These are phyloP conservation scores for Trichoderma gracile DNA, from an alignment of 2,329 filamentous ascomycete genomes.

Conservation along the genomic window DNA sequence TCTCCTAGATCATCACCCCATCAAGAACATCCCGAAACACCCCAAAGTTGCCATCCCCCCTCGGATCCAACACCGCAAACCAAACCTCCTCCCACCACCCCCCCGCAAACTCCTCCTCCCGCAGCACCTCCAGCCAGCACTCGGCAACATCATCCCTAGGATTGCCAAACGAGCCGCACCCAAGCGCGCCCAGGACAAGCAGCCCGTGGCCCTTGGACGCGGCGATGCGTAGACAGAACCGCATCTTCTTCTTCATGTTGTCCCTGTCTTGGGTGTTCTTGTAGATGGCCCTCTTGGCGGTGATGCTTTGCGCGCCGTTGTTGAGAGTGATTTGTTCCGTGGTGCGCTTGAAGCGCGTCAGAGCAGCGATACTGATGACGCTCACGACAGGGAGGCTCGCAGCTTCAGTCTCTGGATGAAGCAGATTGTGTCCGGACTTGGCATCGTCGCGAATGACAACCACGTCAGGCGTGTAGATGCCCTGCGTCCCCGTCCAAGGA, in stretches of 20 bases:
- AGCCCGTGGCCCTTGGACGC: constrained; percentile 56
- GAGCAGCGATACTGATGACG: constrained; percentile 61
- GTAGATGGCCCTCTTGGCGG: constrained; percentile 42
- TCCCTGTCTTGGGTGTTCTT: constrained; percentile 47
- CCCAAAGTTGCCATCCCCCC: constrained; percentile 51
- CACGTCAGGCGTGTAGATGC: constrained; percentile 61
- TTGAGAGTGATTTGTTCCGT: constrained; percentile 28
- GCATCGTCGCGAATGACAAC: constrained; percentile 58
- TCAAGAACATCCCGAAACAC: constrained; percentile 50
- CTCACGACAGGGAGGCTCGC: constrained; percentile 53
- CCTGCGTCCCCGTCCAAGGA: constrained; percentile 51
- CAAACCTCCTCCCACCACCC: constrained; percentile 65
- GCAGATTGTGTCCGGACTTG: constrained; percentile 48
- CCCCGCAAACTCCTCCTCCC: constrained; percentile 60
- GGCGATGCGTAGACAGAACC: constrained; percentile 60
- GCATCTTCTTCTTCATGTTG: constrained; percentile 63
- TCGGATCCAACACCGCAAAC: constrained; percentile 61
- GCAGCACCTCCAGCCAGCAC: constrained; percentile 63
- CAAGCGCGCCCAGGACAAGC: constrained; percentile 67
- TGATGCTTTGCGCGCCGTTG: constrained; percentile 22
- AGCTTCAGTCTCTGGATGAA: constrained; percentile 40
- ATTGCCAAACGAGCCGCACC: constrained; percentile 67
- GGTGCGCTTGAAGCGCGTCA: constrained; percentile 44
- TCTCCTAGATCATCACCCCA: constrained; percentile 39
- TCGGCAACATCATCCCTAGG: constrained; percentile 61